Percentiles rank a stretch among this genome's conserved stretches.
Conservation (phyloP, 139 green algal genomes). For the Tetratostichococcus sp. region DNA sequence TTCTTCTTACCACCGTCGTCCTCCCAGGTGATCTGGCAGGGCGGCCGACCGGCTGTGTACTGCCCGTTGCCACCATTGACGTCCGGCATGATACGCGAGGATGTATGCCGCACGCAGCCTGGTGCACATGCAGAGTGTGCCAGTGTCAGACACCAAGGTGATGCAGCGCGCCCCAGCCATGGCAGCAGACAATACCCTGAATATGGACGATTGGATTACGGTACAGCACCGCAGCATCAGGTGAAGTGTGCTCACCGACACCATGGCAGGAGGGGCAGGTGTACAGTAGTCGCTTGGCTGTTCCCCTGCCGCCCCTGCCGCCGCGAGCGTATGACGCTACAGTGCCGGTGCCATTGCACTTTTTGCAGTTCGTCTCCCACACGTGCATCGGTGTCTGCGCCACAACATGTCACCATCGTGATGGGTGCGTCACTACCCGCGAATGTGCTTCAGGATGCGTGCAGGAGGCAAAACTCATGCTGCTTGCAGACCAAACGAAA, state of each 20-base stretch:
- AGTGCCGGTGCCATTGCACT: background rate
- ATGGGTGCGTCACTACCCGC: too few relatives aligned
- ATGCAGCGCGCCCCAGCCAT: too few relatives aligned
- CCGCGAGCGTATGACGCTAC: background rate
- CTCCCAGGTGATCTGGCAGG: background rate
- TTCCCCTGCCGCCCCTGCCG: background rate
- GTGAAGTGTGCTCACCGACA: background rate
- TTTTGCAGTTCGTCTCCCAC: conserved; percentile 6
- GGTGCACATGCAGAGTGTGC: too few relatives aligned
- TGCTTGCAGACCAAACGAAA: background rate
- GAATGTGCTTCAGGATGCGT: too few relatives aligned
- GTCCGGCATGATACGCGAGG: background rate
- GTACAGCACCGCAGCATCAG: too few relatives aligned
- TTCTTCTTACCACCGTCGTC: background rate
- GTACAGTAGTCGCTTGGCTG: background rate
- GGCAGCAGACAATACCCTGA: too few relatives aligned
- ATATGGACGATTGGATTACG: too few relatives aligned
- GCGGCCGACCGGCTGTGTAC: background rate
- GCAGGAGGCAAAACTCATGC: background rate
- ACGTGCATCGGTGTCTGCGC: conserved; percentile 17
- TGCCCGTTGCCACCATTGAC: background rate
- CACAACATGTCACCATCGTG: too few relatives aligned
- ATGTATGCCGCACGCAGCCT: background rate
- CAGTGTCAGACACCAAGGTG: too few relatives aligned
- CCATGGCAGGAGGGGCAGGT: background rate